Conservation (phyloP, 345 rosid species). For the Gynandropsis gynandra region DNA sequence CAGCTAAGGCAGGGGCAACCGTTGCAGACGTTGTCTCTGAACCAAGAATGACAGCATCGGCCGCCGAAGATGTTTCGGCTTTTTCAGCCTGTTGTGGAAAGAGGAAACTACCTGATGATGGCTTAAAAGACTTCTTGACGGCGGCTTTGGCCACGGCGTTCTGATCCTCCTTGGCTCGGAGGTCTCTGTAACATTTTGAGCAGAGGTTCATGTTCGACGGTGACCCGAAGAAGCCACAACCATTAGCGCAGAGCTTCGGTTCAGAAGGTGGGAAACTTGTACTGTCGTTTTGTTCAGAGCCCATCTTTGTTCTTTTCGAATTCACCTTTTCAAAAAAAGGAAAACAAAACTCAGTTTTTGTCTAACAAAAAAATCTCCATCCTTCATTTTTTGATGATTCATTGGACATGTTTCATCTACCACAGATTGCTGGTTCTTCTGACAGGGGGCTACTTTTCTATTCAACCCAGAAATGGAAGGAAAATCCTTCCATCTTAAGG, state of each 20-base stretch:
- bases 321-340: not conserved
- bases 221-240: conserved; percentile 35
- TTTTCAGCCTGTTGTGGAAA: conserved; percentile 5
- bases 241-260: conserved; percentile 30
- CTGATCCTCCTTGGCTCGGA: conserved; percentile 26
- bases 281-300: conserved; percentile 29
- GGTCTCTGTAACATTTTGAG: conserved; percentile 28
- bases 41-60: not conserved
- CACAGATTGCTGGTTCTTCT: no score
- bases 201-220: conserved; percentile 33
- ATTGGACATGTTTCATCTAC: no score
- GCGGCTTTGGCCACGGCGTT: conserved; percentile 29
- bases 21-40: no score
- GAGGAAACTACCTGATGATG: conserved; percentile 8
- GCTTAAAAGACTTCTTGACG: conserved; percentile 20
- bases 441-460: no score
- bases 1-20: not conserved
- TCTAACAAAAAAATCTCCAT: not conserved
- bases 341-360: not conserved
- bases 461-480: no score
- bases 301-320: conserved; percentile 13
- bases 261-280: conserved; percentile 29
- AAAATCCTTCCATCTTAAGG: no score
- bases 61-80: not conserved
- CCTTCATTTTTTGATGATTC: no score